These are phyloP conservation scores for Colletotrichum trifolii DNA, from an alignment of 2,329 filamentous ascomycete genomes.

Conservation along the genomic window DNA sequence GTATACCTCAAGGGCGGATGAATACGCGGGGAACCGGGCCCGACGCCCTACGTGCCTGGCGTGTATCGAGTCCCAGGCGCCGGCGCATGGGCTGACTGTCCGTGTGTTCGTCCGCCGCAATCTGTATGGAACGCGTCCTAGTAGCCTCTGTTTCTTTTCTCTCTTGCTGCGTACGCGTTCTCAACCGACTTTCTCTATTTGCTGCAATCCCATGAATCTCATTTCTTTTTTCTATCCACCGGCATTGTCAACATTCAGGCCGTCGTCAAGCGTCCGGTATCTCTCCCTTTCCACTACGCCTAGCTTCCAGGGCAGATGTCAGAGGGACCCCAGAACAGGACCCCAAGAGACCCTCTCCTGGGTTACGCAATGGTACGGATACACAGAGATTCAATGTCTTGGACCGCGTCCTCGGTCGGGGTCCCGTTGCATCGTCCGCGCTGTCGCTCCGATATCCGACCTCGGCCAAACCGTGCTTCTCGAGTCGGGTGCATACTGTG, in stretches of 20 bases:
- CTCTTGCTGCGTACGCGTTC: background rate
- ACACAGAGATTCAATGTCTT: conserved; percentile 26
- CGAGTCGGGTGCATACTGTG: too few relatives aligned
- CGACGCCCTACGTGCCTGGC: conserved; percentile 15
- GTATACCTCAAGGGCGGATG: conserved; percentile 4
- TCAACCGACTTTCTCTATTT: background rate
- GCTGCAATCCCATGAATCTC: conserved; percentile 5
- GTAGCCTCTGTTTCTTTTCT: background rate
- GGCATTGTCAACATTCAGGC: background rate
- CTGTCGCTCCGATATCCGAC: background rate
- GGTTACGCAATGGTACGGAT: background rate
- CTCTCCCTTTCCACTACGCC: too few relatives aligned
- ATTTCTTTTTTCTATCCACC: conserved; percentile 10
- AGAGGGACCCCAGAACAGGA: conserved; percentile 2
- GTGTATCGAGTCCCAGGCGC: conserved; percentile 17
- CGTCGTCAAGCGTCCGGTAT: too few relatives aligned
- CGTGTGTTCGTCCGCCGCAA: conserved; percentile 5
- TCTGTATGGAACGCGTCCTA: conserved; percentile 8
- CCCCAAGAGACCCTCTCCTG: conserved; percentile 16
- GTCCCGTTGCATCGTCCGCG: background rate
- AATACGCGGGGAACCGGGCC: conserved; percentile 30
- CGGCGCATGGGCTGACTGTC: conserved; percentile 24
- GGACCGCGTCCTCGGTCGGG: conserved; percentile 6
- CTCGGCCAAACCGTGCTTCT: too few relatives aligned
- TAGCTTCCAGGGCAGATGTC: background rate